These are phyloP conservation scores for Rhexocercosporidium sp. DNA, from an alignment of 2,329 filamentous ascomycete genomes.

Conservation along the genomic window DNA sequence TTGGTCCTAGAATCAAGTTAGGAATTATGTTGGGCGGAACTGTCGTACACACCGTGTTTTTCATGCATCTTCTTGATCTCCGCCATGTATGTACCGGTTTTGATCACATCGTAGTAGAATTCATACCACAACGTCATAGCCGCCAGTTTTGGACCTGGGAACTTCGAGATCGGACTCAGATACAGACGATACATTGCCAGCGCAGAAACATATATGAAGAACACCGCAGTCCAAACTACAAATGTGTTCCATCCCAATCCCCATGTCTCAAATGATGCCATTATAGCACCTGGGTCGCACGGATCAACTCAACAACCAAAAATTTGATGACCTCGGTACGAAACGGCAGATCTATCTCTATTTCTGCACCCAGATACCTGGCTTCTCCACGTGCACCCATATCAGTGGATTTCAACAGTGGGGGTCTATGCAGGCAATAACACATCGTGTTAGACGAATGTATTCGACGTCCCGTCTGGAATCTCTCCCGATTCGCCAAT, in stretches of 20 bases:
- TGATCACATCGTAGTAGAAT: slow-evolving; percentile 50
- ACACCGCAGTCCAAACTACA: not conserved
- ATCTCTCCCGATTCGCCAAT: too few species aligned
- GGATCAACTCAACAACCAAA: not conserved
- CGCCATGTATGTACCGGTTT: slow-evolving; percentile 49
- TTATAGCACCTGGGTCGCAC: not conserved
- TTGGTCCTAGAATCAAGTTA: slow-evolving; percentile 30
- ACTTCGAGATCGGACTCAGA: slow-evolving; percentile 41
- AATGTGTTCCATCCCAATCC: not conserved
- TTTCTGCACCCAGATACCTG: not conserved
- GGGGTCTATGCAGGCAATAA: not conserved
- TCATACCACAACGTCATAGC: slow-evolving; percentile 39
- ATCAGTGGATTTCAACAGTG: not conserved
- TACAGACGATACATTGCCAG: slow-evolving; percentile 36
- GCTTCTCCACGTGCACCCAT: not conserved
- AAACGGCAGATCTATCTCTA: not conserved
- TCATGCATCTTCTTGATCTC: slow-evolving; percentile 51
- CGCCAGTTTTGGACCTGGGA: slow-evolving; percentile 44
- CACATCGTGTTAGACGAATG: not conserved
- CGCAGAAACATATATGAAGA: not conserved
- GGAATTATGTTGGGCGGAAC: too few species aligned
- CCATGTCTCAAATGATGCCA: not conserved
- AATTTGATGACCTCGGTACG: not conserved
- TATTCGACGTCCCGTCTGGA: not conserved
- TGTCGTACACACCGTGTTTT: slow-evolving; percentile 41